Conservation (phyloP, 2,329 filamentous ascomycete genomes). For the Zymoseptoria tritici region DNA sequence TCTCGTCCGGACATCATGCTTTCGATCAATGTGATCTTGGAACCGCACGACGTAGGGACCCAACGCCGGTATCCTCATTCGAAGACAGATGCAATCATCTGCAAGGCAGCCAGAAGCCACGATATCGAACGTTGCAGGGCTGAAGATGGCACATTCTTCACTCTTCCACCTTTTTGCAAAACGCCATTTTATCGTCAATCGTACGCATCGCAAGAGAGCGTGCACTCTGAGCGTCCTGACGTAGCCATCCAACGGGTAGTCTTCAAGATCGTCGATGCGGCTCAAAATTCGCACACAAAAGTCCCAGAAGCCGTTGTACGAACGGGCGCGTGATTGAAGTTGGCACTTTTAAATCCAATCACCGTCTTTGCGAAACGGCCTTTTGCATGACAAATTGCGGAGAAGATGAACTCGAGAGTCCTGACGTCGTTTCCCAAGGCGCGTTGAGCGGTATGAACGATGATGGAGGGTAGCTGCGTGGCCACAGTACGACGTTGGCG, state of each 20-base stretch:
- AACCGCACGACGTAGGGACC: background rate
- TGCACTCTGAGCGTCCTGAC: background rate
- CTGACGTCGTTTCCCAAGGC: background rate
- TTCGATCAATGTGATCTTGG: background rate
- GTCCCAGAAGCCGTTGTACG: background rate
- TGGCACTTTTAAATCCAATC: background rate
- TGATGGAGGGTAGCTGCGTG: background rate
- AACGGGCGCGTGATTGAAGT: background rate
- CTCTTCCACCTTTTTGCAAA: background rate
- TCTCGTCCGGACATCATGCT: too few species aligned
- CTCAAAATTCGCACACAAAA: background rate
- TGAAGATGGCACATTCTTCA: background rate
- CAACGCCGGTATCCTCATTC: background rate
- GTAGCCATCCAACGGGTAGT: background rate
- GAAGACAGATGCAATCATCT: background rate
- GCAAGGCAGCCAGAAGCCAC: background rate
- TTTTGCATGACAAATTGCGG: background rate
- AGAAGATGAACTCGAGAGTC: background rate
- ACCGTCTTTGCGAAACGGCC: background rate
- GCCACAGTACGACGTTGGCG: background rate
- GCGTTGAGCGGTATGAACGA: background rate
- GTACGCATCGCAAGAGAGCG: background rate
- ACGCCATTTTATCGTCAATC: too few species aligned
- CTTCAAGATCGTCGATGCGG: background rate
- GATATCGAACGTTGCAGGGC: background rate